Evolutionary conservation across 805 yeast species (phyloP).

Genomic region (Yueomyces sp.): DNA sequence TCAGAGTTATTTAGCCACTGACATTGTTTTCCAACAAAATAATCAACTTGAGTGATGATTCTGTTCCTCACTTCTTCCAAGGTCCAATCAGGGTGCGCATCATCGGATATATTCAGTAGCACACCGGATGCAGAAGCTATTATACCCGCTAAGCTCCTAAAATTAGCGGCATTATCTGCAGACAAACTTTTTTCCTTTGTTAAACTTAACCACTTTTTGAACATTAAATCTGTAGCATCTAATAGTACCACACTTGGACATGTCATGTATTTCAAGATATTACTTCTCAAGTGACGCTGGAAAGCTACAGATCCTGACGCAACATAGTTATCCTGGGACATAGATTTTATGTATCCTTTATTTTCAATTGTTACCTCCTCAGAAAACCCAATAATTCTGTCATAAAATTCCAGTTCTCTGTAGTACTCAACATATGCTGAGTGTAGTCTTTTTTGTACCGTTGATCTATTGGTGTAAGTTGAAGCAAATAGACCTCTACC

Average conservation of each 20-base stretch:
- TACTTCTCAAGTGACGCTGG: slow-evolving; percentile 47
- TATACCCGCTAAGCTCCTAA: slow-evolving; percentile 57
- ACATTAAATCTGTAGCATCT: slow-evolving; percentile 24
- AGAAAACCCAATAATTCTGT: slow-evolving; percentile 11
- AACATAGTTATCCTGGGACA: slow-evolving; percentile 41
- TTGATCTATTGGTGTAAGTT: slow-evolving; percentile 37
- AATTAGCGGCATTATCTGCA: slow-evolving; percentile 29
- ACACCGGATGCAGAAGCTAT: slow-evolving; percentile 58
- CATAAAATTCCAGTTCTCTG: slow-evolving; percentile 10
- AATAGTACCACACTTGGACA: slow-evolving; percentile 14
- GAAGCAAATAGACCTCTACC: slow-evolving; percentile 41
- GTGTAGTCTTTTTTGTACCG: slow-evolving; percentile 35
- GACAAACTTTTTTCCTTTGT: slow-evolving; percentile 10
- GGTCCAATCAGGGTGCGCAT: background rate
- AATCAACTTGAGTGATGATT: slow-evolving; percentile 25
- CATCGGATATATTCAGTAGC: slow-evolving; percentile 27
- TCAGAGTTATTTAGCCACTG: slow-evolving; percentile 34
- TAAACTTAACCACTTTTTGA: slow-evolving; percentile 19
- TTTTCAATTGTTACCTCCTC: slow-evolving; percentile 11
- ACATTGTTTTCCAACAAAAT: slow-evolving; percentile 39
- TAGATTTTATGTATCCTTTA: slow-evolving; percentile 26
- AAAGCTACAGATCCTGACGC: slow-evolving; percentile 63
- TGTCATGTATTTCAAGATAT: slow-evolving; percentile 15
- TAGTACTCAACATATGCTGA: slow-evolving; percentile 24
- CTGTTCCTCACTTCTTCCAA: background rate